Percentiles rank a stretch among this genome's conserved stretches.
Evolutionary conservation across 148 eudicot genomes (phyloP).

Genomic region (Diospyros kaki): DNA sequence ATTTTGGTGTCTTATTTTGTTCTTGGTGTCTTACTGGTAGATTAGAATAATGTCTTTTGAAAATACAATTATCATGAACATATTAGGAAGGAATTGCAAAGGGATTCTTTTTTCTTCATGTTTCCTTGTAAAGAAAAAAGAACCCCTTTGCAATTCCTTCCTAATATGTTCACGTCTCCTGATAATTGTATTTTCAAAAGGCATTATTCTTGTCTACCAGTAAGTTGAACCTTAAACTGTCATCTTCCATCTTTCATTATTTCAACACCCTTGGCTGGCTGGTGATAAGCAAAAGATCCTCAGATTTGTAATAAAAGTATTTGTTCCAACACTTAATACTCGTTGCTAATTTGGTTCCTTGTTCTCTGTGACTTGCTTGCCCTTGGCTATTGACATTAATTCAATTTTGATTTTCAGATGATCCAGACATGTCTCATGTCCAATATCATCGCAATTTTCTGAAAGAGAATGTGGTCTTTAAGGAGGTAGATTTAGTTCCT

Average conservation of each 20-base stretch:
- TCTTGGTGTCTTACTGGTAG: not conserved
- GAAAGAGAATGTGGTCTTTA: constrained; percentile 81
- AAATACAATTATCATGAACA: not conserved
- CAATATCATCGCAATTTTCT: constrained; percentile 71
- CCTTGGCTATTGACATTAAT: not conserved
- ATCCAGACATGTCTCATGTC: constrained; percentile 65
- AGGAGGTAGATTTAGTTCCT: constrained; percentile 53
- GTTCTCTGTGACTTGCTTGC: not conserved
- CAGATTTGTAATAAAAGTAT: not conserved
- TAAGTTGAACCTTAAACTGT: not conserved
- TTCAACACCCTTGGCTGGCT: not conserved
- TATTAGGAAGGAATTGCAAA: no score
- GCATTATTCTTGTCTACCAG: not conserved
- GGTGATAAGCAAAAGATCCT: not conserved
- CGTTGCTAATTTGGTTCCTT: not conserved
- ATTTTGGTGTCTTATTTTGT: not conserved
- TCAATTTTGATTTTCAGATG: constrained; percentile 51
- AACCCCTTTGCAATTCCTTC: not conserved
- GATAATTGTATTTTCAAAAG: not conserved
- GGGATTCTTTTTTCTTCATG: not conserved
- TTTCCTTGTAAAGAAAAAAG: not conserved
- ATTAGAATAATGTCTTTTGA: not conserved
- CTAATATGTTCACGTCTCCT: not conserved
- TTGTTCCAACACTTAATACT: no score
- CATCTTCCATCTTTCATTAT: not conserved